phyloP scores from a whole-genome alignment of 345 rosid genomes.

The Trapa bicornis region DNA sequence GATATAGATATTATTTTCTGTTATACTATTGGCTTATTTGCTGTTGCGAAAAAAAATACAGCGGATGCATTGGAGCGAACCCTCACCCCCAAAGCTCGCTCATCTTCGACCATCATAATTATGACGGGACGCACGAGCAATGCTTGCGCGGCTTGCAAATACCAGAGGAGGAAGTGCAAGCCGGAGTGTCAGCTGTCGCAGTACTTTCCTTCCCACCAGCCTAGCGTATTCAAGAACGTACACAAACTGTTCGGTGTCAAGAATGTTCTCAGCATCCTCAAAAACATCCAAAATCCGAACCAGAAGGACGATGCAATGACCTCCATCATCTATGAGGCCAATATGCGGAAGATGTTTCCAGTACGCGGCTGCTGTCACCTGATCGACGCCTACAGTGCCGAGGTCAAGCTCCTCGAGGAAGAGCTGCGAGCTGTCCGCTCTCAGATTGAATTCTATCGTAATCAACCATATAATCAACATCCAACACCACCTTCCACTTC shows the following conservation, averaged over 20 bases:
- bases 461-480: too few relatives aligned
- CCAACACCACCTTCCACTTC: too few relatives aligned
- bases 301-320: constrained; percentile 61
- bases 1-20: too few relatives aligned
- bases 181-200: constrained; percentile 62
- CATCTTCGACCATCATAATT: constrained; percentile 33
- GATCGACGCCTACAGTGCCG: constrained; percentile 33
- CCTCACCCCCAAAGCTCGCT: background rate
- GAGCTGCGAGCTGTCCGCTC: constrained; percentile 43
- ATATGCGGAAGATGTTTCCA: constrained; percentile 59
- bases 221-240: constrained; percentile 61
- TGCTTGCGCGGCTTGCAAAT: constrained; percentile 95
- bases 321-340: constrained; percentile 65
- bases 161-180: constrained; percentile 60
- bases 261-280: constrained; percentile 49
- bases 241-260: constrained; percentile 71
- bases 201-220: constrained; percentile 70
- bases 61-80: too few relatives aligned
- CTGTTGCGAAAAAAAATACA: too few relatives aligned
- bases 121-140: constrained; percentile 72
- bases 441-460: constrained; percentile 44
- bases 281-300: constrained; percentile 22
- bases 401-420: constrained; percentile 39
- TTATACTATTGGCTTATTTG: too few relatives aligned
- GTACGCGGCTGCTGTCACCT: constrained; percentile 65